Conservation (phyloP, 2,329 filamentous ascomycete genomes). For the Tricladium varicosporioides region DNA sequence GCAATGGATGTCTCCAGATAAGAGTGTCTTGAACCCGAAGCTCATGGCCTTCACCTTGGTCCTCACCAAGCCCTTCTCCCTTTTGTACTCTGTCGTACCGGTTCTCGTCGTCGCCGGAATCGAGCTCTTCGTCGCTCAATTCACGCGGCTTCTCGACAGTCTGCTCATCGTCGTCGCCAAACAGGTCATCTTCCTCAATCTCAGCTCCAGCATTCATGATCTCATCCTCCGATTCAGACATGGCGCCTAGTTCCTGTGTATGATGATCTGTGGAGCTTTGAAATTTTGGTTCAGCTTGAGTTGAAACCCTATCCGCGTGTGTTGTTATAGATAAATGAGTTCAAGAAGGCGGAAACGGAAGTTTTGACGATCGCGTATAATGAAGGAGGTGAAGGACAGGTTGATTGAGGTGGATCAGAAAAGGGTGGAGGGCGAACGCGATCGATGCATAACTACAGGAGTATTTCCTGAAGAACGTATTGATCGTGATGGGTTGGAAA, state of each 20-base stretch:
- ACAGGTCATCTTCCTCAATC: constrained; percentile 56
- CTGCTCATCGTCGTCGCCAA: constrained; percentile 48
- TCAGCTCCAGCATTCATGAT: constrained; percentile 42
- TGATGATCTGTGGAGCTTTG: neutral
- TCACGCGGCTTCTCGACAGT: constrained; percentile 36
- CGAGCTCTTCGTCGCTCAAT: constrained; percentile 59
- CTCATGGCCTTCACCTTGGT: constrained; percentile 42
- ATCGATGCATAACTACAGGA: neutral
- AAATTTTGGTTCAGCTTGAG: neutral
- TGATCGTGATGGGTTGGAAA: neutral
- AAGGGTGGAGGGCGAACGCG: neutral
- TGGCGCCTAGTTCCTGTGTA: neutral
- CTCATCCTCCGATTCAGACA: constrained; percentile 28
- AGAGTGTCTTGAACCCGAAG: constrained; percentile 60
- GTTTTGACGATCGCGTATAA: too few relatives aligned
- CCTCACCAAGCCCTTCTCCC: constrained; percentile 36
- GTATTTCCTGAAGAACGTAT: neutral
- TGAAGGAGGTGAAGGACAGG: too few relatives aligned
- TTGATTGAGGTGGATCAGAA: too few relatives aligned
- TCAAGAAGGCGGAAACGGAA: too few relatives aligned
- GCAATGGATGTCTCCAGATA: constrained; percentile 66
- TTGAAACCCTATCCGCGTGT: neutral
- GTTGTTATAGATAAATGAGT: too few relatives aligned
- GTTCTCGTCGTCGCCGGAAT: constrained; percentile 60
- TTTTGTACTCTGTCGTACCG: constrained; percentile 57